Conservation (phyloP, 805 yeast species). For the Sugiyamaella smithiae region DNA sequence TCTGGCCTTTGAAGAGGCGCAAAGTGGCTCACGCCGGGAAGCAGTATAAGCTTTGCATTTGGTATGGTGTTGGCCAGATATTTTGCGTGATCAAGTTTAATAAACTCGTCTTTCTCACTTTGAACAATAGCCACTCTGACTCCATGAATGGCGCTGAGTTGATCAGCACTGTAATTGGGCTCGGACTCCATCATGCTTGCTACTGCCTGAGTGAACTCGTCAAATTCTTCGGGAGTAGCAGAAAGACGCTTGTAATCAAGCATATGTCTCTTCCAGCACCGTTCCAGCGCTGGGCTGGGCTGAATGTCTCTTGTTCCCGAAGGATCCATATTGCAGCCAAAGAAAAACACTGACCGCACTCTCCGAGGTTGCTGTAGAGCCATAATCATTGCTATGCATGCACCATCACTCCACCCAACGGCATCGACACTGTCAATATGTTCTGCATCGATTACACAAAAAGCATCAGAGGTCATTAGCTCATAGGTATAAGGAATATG, state of each 20-base stretch:
- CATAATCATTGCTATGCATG: neutral
- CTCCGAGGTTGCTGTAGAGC: neutral
- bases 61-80: neutral
- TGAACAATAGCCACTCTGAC: neutral
- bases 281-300: neutral
- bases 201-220: neutral
- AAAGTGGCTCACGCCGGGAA: conserved; percentile 1
- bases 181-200: neutral
- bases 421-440: neutral
- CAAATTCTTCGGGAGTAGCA: neutral
- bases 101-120: conserved; percentile 2
- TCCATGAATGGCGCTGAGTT: neutral
- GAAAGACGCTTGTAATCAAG: neutral
- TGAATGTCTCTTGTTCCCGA: neutral
- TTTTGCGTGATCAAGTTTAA: conserved; percentile 1
- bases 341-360: conserved; percentile 1
- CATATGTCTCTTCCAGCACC: neutral
- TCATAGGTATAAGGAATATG: neutral
- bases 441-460: neutral
- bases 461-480: neutral
- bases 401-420: conserved; percentile 3
- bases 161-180: neutral
- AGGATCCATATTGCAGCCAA: conserved; percentile 3
- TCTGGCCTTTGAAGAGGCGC: neutral
- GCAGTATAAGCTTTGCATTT: neutral